Conservation (phyloP, 805 yeast species). For the Zygosaccharomyces bailii region DNA sequence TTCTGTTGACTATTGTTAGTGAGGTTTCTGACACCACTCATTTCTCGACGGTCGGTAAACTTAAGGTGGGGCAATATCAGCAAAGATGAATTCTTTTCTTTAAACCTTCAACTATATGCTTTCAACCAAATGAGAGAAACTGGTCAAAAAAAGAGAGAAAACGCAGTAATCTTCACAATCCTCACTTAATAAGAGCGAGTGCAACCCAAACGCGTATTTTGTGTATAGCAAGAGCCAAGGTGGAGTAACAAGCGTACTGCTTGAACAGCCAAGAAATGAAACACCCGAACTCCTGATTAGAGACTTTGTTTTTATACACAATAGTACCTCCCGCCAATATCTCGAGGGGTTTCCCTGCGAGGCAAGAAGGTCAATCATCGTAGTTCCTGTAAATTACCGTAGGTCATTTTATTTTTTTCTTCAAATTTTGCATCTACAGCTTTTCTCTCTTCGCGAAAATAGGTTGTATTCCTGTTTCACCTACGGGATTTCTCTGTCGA, state of each 20-base stretch:
- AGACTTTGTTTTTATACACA: not conserved
- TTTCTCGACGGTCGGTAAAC: not conserved
- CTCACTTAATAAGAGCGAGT: not conserved
- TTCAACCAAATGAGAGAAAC: not conserved
- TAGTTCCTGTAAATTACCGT: conserved; percentile 5
- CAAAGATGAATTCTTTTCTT: not conserved
- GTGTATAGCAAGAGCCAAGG: conserved; percentile 1
- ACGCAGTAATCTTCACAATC: not conserved
- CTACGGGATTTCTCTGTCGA: conserved; percentile 1
- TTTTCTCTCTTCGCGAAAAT: not conserved
- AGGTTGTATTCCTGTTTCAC: not conserved
- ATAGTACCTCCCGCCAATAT: not conserved
- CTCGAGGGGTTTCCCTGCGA: conserved; percentile 2
- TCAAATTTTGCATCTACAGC: not conserved
- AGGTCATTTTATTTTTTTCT: conserved; percentile 1
- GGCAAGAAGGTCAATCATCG: conserved; percentile 4
- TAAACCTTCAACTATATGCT: not conserved
- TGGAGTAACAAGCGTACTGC: not conserved
- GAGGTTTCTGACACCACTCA: conserved; percentile 25
- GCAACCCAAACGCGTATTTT: not conserved
- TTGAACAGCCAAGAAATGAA: not conserved
- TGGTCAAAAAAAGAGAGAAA: not conserved
- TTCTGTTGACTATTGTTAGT: conserved; percentile 18
- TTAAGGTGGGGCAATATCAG: not conserved
- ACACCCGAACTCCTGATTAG: not conserved